Evolutionary conservation across 73 alveolate genomes (phyloP), one percentile per base, ranked within the genome.

Genomic region (Uronychia setigera): DNA sequence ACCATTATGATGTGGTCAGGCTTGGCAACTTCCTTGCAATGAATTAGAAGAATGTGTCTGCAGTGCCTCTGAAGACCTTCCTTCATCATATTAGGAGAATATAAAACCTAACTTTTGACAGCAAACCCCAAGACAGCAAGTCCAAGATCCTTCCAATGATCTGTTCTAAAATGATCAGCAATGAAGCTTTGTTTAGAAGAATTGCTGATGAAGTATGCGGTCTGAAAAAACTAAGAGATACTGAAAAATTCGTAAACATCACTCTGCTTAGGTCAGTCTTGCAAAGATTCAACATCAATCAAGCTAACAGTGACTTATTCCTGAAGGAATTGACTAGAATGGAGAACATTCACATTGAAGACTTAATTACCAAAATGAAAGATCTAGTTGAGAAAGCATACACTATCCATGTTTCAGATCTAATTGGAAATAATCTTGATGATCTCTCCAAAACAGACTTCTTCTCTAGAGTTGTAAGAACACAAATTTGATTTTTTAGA

Each of bases 31-130:
- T 86, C 92, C 59, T 86, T 1, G 26, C 85, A 1, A 33, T 86
- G 35, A 86, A 86, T 67, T 74, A 86, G 58, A 58, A 86, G 80
- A 78, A 86, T 60, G 26, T 29, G 31, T 35, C 82, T 32, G 80
- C 67, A 1, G 74, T 86, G 1, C 60, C 57, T 35, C 32, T 86
- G 80, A 86, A 86, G 33, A n/a, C 84, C 35, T 86, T 85, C 87
- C 58, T 86, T n/a, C 92, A 86, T 67, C 92, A 86, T 35, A n/a
- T 86, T 1, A 27, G 88, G 60, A 86, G 92, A 80, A 84, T 86
- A 5, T 29, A 58, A 31, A 86, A 11, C 67, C 67, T 46, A 19
- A 19, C 87, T 59, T 74, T 67, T 67, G 32, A 67, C 29, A 5
- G 26, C 1, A 1, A 28, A 5, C 5, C 32, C 26, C 9, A 30